A percentile compares a stretch with the other conserved stretches of the same genome.
These are phyloP conservation scores for Pilobolus umbonatus DNA, from an alignment of 192 early-diverging fungal genomes.

Conservation along the genomic window DNA sequence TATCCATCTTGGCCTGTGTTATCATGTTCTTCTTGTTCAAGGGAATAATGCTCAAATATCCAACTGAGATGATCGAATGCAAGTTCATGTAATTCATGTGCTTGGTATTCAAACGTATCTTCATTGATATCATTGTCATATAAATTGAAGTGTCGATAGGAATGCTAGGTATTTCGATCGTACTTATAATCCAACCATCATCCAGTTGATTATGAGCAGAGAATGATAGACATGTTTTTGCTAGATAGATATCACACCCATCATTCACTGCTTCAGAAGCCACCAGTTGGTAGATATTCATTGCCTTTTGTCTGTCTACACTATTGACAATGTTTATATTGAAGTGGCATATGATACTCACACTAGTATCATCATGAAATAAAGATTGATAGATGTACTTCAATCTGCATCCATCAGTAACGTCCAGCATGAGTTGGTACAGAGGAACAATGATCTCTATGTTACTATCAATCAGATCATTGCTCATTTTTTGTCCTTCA, in stretches of 20 bases:
- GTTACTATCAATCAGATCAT: neutral
- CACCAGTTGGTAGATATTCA: too few relatives aligned
- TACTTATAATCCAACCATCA: neutral
- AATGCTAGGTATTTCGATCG: neutral
- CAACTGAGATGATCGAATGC: neutral
- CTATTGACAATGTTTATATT: neutral
- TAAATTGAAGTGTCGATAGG: neutral
- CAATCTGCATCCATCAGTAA: neutral
- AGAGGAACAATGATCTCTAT: neutral
- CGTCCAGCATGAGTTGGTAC: neutral
- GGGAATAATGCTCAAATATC: slow-evolving; percentile 2
- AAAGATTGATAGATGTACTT: neutral
- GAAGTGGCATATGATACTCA: slow-evolving; percentile 5
- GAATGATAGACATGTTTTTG: too few relatives aligned
- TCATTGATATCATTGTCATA: neutral
- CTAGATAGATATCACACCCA: too few relatives aligned
- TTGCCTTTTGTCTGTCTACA: neutral
- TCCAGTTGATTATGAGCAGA: neutral
- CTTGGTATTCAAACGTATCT: neutral
- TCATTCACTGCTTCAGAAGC: too few relatives aligned
- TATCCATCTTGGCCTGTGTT: neutral
- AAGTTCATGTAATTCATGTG: neutral
- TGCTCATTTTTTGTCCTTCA: neutral
- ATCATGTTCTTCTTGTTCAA: neutral
- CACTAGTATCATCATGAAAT: neutral